phyloP scores from a whole-genome alignment of 495 filamentous ascomycete genomes.

The Penicillium diatomitis region DNA sequence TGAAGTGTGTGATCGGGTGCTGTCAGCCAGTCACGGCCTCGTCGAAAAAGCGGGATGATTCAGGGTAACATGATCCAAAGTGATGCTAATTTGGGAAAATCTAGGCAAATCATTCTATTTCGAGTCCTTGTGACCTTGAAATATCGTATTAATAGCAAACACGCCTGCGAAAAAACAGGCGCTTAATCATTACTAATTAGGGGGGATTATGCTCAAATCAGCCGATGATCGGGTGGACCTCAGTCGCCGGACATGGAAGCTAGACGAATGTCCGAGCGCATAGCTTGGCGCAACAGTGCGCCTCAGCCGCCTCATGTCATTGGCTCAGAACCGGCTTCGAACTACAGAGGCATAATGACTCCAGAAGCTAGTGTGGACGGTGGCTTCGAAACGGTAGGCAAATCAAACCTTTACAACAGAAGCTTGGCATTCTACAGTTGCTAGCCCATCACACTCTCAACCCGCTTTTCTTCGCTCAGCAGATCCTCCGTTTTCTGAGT shows the following conservation, averaged over 20 bases:
- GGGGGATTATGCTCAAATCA: not conserved
- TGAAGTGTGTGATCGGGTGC: no score
- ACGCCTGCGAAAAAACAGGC: conserved; percentile 9
- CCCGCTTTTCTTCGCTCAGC: not conserved
- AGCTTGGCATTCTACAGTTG: conserved; percentile 9
- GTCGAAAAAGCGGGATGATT: no score
- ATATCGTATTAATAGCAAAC: no score
- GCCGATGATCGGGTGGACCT: no score
- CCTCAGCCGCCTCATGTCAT: conserved; percentile 9
- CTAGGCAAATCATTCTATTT: no score
- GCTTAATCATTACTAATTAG: conserved; percentile 28
- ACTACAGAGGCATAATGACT: not conserved
- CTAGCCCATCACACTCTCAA: conserved; percentile 2
- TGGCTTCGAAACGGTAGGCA: not conserved
- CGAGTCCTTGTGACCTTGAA: no score
- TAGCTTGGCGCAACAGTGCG: conserved; percentile 1
- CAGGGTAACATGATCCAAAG: no score
- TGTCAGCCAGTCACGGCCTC: no score
- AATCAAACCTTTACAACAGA: conserved; percentile 3
- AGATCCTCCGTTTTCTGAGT: no score
- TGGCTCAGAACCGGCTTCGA: conserved; percentile 1
- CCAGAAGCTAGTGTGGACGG: not conserved
- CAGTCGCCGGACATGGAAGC: no score
- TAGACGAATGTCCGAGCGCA: conserved; percentile 1
- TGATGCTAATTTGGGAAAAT: no score